phyloP scores from a whole-genome alignment of 495 filamentous ascomycete genomes.

The Thozetella sp. region DNA sequence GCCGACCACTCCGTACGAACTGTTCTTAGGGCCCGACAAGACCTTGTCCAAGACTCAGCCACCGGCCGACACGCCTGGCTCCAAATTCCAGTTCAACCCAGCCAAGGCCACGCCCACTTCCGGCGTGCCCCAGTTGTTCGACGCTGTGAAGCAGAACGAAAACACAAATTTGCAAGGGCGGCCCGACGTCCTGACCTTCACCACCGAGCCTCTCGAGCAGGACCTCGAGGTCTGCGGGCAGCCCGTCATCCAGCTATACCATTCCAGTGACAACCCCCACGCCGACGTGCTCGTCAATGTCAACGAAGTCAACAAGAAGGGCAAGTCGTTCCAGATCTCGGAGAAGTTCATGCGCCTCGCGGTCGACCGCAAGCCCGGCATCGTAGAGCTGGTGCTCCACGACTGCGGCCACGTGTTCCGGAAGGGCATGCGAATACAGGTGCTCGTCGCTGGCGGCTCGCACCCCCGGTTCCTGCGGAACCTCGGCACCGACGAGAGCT shows the following conservation, averaged over 20 bases:
- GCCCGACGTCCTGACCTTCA: constrained; percentile 26
- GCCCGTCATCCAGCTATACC: constrained; percentile 20
- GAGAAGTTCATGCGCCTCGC: constrained; percentile 9
- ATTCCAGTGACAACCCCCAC: constrained; percentile 25
- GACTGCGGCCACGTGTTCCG: constrained; percentile 12
- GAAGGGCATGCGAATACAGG: not conserved
- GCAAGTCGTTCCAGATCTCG: constrained; percentile 27
- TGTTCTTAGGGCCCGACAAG: constrained; percentile 19
- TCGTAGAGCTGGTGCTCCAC: not conserved
- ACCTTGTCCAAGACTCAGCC: constrained; percentile 12
- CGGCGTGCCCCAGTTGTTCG: constrained; percentile 8
- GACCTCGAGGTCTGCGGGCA: constrained; percentile 24
- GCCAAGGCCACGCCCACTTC: constrained; percentile 22
- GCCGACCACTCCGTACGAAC: constrained; percentile 1
- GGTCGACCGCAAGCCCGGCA: constrained; percentile 13
- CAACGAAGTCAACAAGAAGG: constrained; percentile 25
- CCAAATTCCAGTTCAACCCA: constrained; percentile 28
- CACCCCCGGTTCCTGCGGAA: constrained; percentile 8
- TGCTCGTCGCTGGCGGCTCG: constrained; percentile 11
- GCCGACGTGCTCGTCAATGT: constrained; percentile 26
- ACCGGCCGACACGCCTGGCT: constrained; percentile 9
- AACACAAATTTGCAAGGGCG: constrained; percentile 20
- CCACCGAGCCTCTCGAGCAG: constrained; percentile 21
- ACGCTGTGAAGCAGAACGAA: constrained; percentile 11
- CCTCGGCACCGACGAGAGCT: constrained; percentile 9